These are phyloP conservation scores for Penicillium polonicum DNA, from an alignment of 2,329 filamentous ascomycete species.

Conservation along the genomic window DNA sequence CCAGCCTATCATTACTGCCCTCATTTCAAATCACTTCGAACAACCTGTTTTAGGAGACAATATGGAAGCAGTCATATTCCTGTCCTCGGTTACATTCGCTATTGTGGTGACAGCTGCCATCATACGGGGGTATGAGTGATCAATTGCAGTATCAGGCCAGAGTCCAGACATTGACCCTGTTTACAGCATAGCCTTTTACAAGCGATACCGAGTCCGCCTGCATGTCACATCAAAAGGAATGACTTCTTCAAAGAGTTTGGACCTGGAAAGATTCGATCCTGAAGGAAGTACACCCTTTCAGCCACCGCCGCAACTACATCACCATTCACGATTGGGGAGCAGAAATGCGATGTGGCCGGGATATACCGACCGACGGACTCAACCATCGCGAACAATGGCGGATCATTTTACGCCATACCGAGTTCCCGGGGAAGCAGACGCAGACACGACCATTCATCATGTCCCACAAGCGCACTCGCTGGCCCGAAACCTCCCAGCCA, in stretches of 20 bases:
- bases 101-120: constrained; percentile 10
- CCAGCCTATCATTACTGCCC: background rate
- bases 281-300: background rate
- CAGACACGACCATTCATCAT: background rate
- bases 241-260: constrained; percentile 1
- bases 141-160: background rate
- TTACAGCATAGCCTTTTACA: constrained; percentile 14
- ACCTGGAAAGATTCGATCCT: constrained; percentile 6
- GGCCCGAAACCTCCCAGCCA: background rate
- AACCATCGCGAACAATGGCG: background rate
- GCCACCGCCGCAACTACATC: background rate
- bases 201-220: constrained; percentile 15
- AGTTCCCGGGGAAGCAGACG: constrained; percentile 2
- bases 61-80: constrained; percentile 16
- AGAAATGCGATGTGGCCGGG: constrained; percentile 3
- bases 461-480: background rate
- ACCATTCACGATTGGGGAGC: constrained; percentile 12
- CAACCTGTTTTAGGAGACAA: background rate
- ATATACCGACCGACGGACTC: background rate
- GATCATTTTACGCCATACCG: background rate
- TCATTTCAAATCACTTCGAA: background rate
- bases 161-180: background rate
- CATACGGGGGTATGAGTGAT: constrained; percentile 12
- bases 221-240: constrained; percentile 12
- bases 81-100: constrained; percentile 15